Conservation (phyloP, 1,139 yeast genomes). For the Nadsonia commutata region DNA sequence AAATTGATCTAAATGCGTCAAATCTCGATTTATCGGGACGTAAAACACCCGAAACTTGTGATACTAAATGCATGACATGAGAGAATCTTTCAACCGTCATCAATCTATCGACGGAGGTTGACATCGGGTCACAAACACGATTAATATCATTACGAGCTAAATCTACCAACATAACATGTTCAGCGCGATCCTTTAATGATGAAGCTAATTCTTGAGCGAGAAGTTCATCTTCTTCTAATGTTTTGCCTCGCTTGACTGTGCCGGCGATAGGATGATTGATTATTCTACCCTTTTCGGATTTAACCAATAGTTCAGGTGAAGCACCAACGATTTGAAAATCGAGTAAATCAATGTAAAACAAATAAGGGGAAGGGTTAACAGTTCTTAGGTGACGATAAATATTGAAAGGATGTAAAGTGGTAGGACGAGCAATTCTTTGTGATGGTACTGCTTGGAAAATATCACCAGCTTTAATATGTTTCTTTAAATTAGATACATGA, state of each 20-base stretch:
- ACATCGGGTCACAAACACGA: conserved; percentile 76
- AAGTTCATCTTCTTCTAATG: conserved; percentile 79
- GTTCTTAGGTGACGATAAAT: conserved; percentile 87
- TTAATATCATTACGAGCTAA: conserved; percentile 91
- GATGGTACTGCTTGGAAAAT: conserved; percentile 97
- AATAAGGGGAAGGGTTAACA: conserved; percentile 92
- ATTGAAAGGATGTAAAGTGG: conserved; percentile 89
- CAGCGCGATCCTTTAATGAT: conserved; percentile 89
- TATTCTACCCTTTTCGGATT: conserved; percentile 63
- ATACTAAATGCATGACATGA: conserved; percentile 94
- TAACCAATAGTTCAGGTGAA: conserved; percentile 85
- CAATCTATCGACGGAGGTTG: conserved; percentile 76
- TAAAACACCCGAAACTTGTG: conserved; percentile 85
- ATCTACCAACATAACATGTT: conserved; percentile 96
- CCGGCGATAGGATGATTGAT: conserved; percentile 98
- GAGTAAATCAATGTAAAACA: conserved; percentile 79
- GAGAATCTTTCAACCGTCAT: conserved; percentile 85
- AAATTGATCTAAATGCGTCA: conserved; percentile 92
- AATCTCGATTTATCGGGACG: conserved; percentile 75
- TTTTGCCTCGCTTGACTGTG: conserved; percentile 77
- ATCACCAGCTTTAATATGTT: conserved; percentile 80
- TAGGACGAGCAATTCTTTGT: conserved; percentile 89
- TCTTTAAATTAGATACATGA: conserved; percentile 60
- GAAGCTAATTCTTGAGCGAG: conserved; percentile 60
- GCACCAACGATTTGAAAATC: conserved; percentile 96